A percentile compares a stretch with the other conserved stretches of the same genome.
These are phyloP conservation scores for Blepharisma japonicum DNA, from an alignment of 73 alveolate species.

Conservation along the genomic window DNA sequence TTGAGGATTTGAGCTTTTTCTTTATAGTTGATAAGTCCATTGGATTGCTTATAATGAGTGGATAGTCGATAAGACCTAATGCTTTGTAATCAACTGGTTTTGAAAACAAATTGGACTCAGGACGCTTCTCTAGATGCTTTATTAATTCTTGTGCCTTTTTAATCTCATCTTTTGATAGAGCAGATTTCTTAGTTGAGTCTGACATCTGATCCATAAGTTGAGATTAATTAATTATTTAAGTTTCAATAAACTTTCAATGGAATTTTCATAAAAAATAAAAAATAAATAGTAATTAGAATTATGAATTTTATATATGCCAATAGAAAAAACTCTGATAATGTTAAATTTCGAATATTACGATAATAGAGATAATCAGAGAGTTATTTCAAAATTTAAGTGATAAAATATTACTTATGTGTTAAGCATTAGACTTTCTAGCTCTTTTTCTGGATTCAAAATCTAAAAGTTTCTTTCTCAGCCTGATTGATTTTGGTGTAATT, in stretches of 20 bases:
- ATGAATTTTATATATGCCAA: too few relatives aligned
- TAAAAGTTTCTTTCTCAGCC: conserved; percentile 74
- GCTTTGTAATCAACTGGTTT: conserved; percentile 38
- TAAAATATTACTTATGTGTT: too few relatives aligned
- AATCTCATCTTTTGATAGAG: conserved; percentile 40
- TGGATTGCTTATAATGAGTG: conserved; percentile 36
- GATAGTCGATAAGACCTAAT: conserved; percentile 35
- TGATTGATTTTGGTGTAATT: conserved; percentile 80
- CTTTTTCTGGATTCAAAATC: conserved; percentile 60
- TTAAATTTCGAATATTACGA: too few relatives aligned
- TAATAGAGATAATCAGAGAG: too few relatives aligned
- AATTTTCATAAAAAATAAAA: too few relatives aligned
- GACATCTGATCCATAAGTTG: too few relatives aligned
- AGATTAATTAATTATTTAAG: too few relatives aligned
- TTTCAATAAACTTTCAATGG: too few relatives aligned
- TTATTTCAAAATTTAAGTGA: too few relatives aligned
- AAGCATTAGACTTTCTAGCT: neutral
- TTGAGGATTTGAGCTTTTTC: conserved; percentile 28
- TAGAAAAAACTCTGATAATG: too few relatives aligned
- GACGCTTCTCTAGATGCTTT: conserved; percentile 45
- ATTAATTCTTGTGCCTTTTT: conserved; percentile 36
- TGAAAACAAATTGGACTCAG: conserved; percentile 58
- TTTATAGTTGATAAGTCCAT: conserved; percentile 38
- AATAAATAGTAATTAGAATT: too few relatives aligned
- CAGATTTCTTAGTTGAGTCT: neutral